Conservation (phyloP, 116 monocot species). For the Thalassia testudinum region DNA sequence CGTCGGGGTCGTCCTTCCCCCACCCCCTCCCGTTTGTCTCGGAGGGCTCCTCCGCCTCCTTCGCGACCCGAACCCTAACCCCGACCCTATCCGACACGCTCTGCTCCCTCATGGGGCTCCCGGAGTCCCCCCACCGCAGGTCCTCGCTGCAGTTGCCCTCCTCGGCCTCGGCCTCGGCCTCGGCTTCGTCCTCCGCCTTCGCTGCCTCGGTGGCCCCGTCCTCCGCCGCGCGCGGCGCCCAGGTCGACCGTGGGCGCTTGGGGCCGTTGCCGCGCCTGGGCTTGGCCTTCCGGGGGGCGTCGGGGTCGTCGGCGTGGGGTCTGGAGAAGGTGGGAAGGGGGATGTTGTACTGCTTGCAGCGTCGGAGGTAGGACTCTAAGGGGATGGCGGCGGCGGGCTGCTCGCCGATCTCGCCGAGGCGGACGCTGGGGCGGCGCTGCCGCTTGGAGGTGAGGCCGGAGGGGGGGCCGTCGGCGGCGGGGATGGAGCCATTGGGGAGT, state of each 20-base stretch:
- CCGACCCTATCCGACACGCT: conserved; percentile 6
- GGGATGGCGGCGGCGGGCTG: conserved; percentile 21
- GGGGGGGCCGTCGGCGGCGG: background rate
- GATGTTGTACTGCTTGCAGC: conserved; percentile 21
- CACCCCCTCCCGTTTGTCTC: background rate
- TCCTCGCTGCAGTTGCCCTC: conserved; percentile 9
- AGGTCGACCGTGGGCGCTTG: conserved; percentile 10
- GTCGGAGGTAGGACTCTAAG: conserved; percentile 26
- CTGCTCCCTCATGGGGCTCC: conserved; percentile 2
- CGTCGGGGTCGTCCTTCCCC: background rate
- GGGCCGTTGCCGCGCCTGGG: background rate
- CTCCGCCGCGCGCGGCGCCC: conserved; percentile 10
- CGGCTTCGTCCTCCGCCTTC: conserved; percentile 15
- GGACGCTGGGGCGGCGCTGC: conserved; percentile 87
- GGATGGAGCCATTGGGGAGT: too few relatives aligned
- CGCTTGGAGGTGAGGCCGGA: conserved; percentile 27
- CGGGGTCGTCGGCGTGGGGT: conserved; percentile 3
- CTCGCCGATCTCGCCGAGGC: conserved; percentile 67
- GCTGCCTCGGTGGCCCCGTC: conserved; percentile 5
- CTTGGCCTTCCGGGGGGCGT: background rate
- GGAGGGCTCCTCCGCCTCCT: conserved; percentile 4
- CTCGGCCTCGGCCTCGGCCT: conserved; percentile 10
- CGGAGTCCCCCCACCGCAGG: conserved; percentile 11
- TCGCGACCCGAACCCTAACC: conserved; percentile 9
- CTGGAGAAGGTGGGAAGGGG: conserved; percentile 2